Evolutionary conservation across 306 rosid species (phyloP).

Genomic region (Parietaria judaica): DNA sequence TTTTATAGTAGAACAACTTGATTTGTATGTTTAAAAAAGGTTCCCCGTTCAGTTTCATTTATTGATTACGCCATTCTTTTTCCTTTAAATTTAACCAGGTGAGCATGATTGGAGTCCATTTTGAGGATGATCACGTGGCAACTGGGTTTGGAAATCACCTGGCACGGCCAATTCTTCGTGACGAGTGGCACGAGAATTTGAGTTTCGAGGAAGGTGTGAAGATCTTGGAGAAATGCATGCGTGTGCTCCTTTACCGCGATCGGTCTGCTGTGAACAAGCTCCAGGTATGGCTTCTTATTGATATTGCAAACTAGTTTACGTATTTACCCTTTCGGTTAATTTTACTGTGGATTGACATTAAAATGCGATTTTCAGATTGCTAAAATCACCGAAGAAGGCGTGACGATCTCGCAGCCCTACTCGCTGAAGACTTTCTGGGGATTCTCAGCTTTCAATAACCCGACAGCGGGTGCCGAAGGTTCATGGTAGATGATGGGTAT

Average conservation of each 20-base stretch:
- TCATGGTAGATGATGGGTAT: slow-evolving; percentile 48
- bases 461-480: slow-evolving; percentile 75
- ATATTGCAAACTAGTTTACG: neutral
- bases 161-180: slow-evolving; percentile 95
- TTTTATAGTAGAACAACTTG: slow-evolving; percentile 3
- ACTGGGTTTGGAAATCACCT: slow-evolving; percentile 98
- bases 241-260: slow-evolving; percentile 90
- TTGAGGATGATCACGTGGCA: slow-evolving; percentile 82
- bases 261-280: slow-evolving; percentile 78
- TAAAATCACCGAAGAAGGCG: slow-evolving; percentile 69
- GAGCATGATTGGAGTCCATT: slow-evolving; percentile 85
- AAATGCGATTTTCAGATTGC: slow-evolving; percentile 56
- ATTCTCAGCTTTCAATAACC: slow-evolving; percentile 67
- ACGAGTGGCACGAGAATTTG: slow-evolving; percentile 86
- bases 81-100: slow-evolving; percentile 40
- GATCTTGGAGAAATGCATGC: slow-evolving; percentile 94
- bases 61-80: neutral
- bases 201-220: slow-evolving; percentile 85
- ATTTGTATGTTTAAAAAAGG: neutral
- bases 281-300: slow-evolving; percentile 46
- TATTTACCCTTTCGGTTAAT: neutral
- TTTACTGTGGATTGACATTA: slow-evolving; percentile 4
- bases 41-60: slow-evolving; percentile 6
- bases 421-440: slow-evolving; percentile 86
- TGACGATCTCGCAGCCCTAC: slow-evolving; percentile 56